Evolutionary conservation across 2,329 filamentous ascomycete species (phyloP).

Genomic region (Botrytis galanthina): DNA sequence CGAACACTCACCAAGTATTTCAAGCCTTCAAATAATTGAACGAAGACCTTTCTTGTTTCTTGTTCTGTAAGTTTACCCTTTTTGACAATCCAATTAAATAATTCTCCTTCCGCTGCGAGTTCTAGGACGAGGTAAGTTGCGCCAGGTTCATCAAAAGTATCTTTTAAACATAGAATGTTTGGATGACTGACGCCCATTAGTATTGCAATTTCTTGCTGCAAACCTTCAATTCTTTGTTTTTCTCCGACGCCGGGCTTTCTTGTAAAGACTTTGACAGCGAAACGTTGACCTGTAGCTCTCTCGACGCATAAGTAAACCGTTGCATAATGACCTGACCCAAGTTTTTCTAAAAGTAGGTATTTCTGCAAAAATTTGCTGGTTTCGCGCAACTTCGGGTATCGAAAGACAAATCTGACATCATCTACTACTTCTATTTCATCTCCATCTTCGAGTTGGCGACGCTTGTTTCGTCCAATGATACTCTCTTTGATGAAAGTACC

Average conservation of each 20-base stretch:
- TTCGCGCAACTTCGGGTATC: slow-evolving; percentile 74
- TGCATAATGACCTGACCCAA: slow-evolving; percentile 94
- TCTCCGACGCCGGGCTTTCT: slow-evolving; percentile 81
- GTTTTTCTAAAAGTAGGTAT: slow-evolving; percentile 78
- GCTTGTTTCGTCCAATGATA: slow-evolving; percentile 86
- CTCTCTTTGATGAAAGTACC: slow-evolving; percentile 95
- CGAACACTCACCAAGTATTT: slow-evolving; percentile 78
- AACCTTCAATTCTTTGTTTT: slow-evolving; percentile 74
- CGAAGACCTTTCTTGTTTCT: slow-evolving; percentile 82
- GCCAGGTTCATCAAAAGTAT: slow-evolving; percentile 88
- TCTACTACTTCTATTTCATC: slow-evolving; percentile 89
- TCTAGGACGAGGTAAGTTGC: slow-evolving; percentile 91
- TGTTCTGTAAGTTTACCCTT: slow-evolving; percentile 83
- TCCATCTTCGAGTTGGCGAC: slow-evolving; percentile 80
- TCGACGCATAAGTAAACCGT: slow-evolving; percentile 91
- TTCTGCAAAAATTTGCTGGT: slow-evolving; percentile 81
- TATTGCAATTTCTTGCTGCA: slow-evolving; percentile 95
- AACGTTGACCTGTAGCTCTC: slow-evolving; percentile 75
- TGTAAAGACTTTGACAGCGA: slow-evolving; percentile 92
- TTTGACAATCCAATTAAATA: slow-evolving; percentile 93
- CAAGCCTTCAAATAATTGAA: slow-evolving; percentile 87
- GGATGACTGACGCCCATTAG: slow-evolving; percentile 97
- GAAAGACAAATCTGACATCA: slow-evolving; percentile 81
- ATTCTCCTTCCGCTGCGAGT: slow-evolving; percentile 84
- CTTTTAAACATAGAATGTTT: slow-evolving; percentile 87